A percentile compares a stretch with the other conserved stretches of the same genome.
Evolutionary conservation across 2,329 filamentous ascomycete species (phyloP).

Genomic region (Sporothrix protearum): DNA sequence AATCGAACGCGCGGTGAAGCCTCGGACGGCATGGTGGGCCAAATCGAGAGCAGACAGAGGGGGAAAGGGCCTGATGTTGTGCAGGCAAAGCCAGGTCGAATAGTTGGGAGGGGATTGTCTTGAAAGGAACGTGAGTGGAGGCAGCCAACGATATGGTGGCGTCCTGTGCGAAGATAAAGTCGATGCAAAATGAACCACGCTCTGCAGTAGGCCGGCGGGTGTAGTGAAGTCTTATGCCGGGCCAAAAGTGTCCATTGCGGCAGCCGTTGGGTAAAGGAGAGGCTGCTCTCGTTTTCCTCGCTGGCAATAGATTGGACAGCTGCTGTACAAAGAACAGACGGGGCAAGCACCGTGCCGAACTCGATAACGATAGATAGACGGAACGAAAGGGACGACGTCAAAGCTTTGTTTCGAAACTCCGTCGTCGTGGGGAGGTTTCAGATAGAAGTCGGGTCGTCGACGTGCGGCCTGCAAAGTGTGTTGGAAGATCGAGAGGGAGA

Average conservation of each 20-base stretch:
- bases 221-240: constrained; percentile 13
- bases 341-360: neutral
- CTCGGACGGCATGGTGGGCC: constrained; percentile 41
- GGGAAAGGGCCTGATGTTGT: neutral
- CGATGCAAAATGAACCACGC: constrained; percentile 8
- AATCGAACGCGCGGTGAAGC: constrained; percentile 57
- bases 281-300: neutral
- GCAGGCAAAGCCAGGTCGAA: neutral
- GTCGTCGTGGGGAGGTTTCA: neutral
- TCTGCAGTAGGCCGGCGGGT: constrained; percentile 4
- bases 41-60: neutral
- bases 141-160: neutral
- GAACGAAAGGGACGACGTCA: neutral
- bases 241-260: constrained; percentile 22
- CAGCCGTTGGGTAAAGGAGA: neutral
- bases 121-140: neutral
- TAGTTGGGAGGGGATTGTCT: neutral
- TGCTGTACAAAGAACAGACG: neutral
- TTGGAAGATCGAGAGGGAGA: neutral
- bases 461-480: neutral
- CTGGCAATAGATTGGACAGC: neutral
- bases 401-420: neutral
- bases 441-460: neutral
- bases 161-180: neutral
- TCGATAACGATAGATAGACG: neutral